Base-by-base conservation (phyloP, 495 filamentous ascomycete genomes). In the Collariella sp. region DNA sequence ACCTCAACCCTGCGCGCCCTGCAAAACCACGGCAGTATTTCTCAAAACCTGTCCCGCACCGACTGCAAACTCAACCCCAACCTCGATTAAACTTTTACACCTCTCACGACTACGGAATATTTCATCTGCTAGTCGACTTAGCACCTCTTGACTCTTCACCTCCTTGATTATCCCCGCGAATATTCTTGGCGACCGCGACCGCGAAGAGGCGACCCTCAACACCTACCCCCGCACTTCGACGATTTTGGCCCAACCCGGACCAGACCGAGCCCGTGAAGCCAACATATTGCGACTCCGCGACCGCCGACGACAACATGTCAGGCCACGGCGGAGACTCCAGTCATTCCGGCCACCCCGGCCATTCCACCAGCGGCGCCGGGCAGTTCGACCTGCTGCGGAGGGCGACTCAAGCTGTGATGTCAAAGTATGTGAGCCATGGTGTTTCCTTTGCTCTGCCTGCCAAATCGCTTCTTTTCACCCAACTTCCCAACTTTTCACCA, bases 391-490 rank as follows among this genome's bases (percentile, higher is more conserved):
- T 81, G 64, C 64, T 81, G 31, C 68, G 72, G 67, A 71, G 76
- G 62, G 78, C 78, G 47, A 80, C 78, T 35, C 76, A 79, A 56
- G 72, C 73, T 54, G 74, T 81, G 75, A 79, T 80, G 74, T 75
- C 74, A 72, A 81, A 69, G 78, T 81, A 76, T 61, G 73, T 74
- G 26, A 46, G 53, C 34, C 18, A 54, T 58, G 50, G 58, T 65
- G 62, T 50, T 29, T 45, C 52, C 33, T 50, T 56, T 49, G 20
- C 18, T 11, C 19, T 3, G n/a, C 23, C 26, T 52, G 24, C 7
- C 52, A 0, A 13, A 31, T 5, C 35, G n/a, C 29, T 50, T 7
- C 3, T 18, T 19, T 29, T 18, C 35, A 26, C 4, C 35, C 38
- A 13, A 33, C 33, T 34, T 12, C 9, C 31, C 10, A 29, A 49